Evolutionary conservation across 495 filamentous ascomycete species (phyloP).

Genomic region (Aspergillus ostianus): DNA sequence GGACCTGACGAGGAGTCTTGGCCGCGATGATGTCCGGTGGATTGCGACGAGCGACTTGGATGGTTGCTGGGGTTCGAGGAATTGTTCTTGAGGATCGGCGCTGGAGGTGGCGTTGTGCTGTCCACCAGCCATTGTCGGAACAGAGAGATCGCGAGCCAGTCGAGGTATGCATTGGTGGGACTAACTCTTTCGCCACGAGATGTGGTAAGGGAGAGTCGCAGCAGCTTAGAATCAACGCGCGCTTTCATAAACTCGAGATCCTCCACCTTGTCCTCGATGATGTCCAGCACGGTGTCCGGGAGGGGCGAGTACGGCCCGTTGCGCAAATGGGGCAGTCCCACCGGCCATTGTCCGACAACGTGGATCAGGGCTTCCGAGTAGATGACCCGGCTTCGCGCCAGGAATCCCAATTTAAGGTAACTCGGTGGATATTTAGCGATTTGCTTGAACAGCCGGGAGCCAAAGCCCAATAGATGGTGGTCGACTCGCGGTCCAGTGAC

Average conservation of each 20-base stretch:
- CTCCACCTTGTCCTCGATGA: slow-evolving; percentile 88
- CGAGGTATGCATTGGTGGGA: slow-evolving; percentile 73
- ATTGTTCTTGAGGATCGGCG: slow-evolving; percentile 46
- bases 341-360: slow-evolving; percentile 89
- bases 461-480: slow-evolving; percentile 88
- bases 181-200: slow-evolving; percentile 75
- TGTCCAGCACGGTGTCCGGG: slow-evolving; percentile 71
- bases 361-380: slow-evolving; percentile 89
- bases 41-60: slow-evolving; percentile 27
- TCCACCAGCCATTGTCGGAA: slow-evolving; percentile 92
- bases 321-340: slow-evolving; percentile 71
- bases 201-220: slow-evolving; percentile 77
- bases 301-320: slow-evolving; percentile 55
- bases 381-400: slow-evolving; percentile 79
- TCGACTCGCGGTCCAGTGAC: slow-evolving; percentile 89
- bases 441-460: slow-evolving; percentile 84
- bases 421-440: slow-evolving; percentile 90
- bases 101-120: slow-evolving; percentile 69
- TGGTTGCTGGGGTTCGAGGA: slow-evolving; percentile 23
- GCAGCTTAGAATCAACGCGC: slow-evolving; percentile 70
- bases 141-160: slow-evolving; percentile 81
- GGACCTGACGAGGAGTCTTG: slow-evolving; percentile 13
- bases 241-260: slow-evolving; percentile 72
- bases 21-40: slow-evolving; percentile 14
- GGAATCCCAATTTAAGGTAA: slow-evolving; percentile 85